Base-by-base conservation (phyloP, 768 basidiomycete genomes). In the Xanthoconium stramineum region DNA sequence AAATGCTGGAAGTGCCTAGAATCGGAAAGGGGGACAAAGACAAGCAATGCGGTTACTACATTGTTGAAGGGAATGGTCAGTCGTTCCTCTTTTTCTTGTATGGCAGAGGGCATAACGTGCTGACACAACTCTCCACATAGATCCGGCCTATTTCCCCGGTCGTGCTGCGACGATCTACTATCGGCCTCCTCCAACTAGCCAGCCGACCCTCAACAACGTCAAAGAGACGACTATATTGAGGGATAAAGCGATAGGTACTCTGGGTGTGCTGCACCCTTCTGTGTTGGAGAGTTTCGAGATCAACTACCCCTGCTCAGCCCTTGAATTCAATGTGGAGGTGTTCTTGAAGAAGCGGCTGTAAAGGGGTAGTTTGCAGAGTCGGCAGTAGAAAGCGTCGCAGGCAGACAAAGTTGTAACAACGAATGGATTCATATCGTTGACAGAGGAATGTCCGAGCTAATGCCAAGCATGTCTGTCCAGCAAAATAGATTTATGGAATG, bases 301-400 rank as follows among this genome's bases (percentile, higher is more conserved):
- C 59, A 83, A 82, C 40, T 95, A 91, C 75, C 96, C 96, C 19
- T 98, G 95, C 75, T 98, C 95, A 35, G 88, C 88, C 8, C 75
- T 99, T 53, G 96, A 99, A 78, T 94, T 99, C 72, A 88, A 87
- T 32, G 78, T 98, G 44, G 95, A 98, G 72, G 91, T 91, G n/a
- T 93, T 99, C 80, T 86, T 89, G 76, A 90, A 87, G 72, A 78
- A 59, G 47, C 45, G 48, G 80, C 62, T 47, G 46, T 64, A 51
- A 61, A 52, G 11, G 28, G 46, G 48, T 20, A 24, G 5, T n/a
- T 48, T 40, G n/a, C 12, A 38, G 42, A 52, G 53, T 47, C 10
- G 36, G 36, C 14, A 49, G 60, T 51, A 50, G 24, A 53, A 50
- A 37, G 28, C 17, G 50, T 39, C 11, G 39, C 36, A 29, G 17